These are phyloP conservation scores for Cryomyces minteri DNA, from an alignment of 495 filamentous ascomycete species.

Conservation along the genomic window DNA sequence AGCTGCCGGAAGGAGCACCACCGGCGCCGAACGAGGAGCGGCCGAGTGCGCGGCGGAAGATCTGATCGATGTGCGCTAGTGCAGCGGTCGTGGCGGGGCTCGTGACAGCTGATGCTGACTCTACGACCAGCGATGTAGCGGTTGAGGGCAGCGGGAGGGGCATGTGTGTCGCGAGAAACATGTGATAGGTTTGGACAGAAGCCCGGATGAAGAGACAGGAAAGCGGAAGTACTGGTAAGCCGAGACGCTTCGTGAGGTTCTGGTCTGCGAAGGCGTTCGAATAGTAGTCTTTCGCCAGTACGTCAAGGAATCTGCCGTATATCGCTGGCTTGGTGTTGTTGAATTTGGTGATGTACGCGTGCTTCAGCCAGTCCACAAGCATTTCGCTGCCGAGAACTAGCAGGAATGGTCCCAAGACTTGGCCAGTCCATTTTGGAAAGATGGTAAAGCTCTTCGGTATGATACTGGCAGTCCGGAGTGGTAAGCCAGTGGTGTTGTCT, in stretches of 20 bases:
- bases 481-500: conserved; percentile 26
- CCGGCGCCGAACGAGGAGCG: conserved; percentile 35
- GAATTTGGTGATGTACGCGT: conserved; percentile 95
- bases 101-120: conserved; percentile 27
- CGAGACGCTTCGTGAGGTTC: conserved; percentile 73
- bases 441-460: conserved; percentile 77
- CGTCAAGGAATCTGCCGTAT: conserved; percentile 76
- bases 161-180: conserved; percentile 80
- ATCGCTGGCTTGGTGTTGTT: conserved; percentile 86
- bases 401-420: conserved; percentile 79
- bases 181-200: conserved; percentile 90
- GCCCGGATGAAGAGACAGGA: conserved; percentile 92
- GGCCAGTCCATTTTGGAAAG: conserved; percentile 70
- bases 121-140: conserved; percentile 41
- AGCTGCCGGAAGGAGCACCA: conserved; percentile 24
- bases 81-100: conserved; percentile 54
- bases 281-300: conserved; percentile 94
- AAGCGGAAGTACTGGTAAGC: conserved; percentile 79
- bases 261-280: conserved; percentile 86
- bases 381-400: conserved; percentile 91
- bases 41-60: conserved; percentile 53
- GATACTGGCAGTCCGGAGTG: conserved; percentile 38
- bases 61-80: conserved; percentile 53
- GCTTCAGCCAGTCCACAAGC: conserved; percentile 94
- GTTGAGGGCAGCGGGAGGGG: conserved; percentile 56